Evolutionary conservation across 2,329 filamentous ascomycete species (phyloP), one percentile per base, ranked within the genome.

Genomic region (Mycosphaerella sp.): DNA sequence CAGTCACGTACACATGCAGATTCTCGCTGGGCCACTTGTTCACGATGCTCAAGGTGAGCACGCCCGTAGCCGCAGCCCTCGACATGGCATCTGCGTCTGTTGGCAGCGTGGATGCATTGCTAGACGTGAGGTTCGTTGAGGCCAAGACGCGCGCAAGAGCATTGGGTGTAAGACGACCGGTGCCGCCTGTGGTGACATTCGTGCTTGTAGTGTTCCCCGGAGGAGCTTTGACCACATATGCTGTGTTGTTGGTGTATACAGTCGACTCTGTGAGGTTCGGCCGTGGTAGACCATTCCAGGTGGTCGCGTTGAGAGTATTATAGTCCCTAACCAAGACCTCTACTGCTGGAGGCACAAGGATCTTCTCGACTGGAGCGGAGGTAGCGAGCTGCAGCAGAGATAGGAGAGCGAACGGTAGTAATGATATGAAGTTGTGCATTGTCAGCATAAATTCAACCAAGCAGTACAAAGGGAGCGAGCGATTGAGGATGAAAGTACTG

Each of bases 1-100:
- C 75, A 13, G 70, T 69, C 30, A 77, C 62, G 54, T 76, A 77
- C 0, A 70, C 69, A 36, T 70, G 72, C 48, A 75, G 52, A 3
- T 61, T 64, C 0, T 59, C 52, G 4, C 64, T 68, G 5, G 55
- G 53, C 44, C 72, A 67, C 50, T 73, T 75, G 59, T 76, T 77
- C 55, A 74, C 63, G 6, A 77, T 60, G 16, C 59, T 52, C n/a
- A 65, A 41, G 8, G 45, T 44, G 6, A 60, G 46, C 1, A 46
- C 44, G 14, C 45, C 49, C 13, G 46, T 50, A 30, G 45, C 32
- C 4, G 40, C 51, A 28, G 49, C 52, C 14, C 25, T 41, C 3
- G 37, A 35, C 18, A 13, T 16, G 41, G 30, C 27, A 9, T 37
- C 40, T 17, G 40, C 41, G 7, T 44, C 49, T 8, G 47, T 6